Conservation (phyloP, 2,329 filamentous ascomycete species). For the Pseudogymnoascus sp. region DNA sequence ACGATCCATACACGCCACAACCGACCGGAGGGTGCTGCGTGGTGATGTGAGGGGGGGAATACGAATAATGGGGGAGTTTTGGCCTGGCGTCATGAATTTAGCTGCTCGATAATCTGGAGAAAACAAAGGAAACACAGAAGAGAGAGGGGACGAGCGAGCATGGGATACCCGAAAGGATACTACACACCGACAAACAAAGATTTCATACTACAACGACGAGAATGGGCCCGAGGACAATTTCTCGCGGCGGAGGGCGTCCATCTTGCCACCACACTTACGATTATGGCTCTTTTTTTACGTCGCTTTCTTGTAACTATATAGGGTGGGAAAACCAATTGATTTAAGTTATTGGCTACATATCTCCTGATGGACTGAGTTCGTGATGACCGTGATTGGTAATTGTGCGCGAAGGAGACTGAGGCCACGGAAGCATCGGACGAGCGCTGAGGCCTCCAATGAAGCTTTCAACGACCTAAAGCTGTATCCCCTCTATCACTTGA, state of each 20-base stretch:
- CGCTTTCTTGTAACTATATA: conserved; percentile 4
- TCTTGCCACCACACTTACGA: conserved; percentile 14
- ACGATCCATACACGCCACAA: conserved; percentile 97
- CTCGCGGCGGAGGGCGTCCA: background rate
- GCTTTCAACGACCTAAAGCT: background rate
- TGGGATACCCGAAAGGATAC: conserved; percentile 3
- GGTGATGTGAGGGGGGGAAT: conserved; percentile 62
- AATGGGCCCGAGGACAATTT: background rate
- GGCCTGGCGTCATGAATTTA: conserved; percentile 2
- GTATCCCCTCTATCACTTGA: background rate
- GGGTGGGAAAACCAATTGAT: background rate
- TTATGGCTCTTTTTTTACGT: conserved; percentile 23
- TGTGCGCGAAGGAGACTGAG: background rate
- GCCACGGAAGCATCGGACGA: background rate
- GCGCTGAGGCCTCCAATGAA: background rate
- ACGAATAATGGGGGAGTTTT: conserved; percentile 7
- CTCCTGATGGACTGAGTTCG: background rate
- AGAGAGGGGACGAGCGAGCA: background rate
- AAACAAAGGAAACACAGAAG: conserved; percentile 1
- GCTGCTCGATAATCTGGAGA: background rate
- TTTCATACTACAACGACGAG: background rate
- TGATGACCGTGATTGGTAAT: background rate
- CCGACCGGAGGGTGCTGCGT: conserved; percentile 88
- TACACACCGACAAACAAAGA: background rate
- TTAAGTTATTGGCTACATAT: background rate